Evolutionary conservation across 306 rosid species (phyloP).

Genomic region (Oxytropis ochrocephala): DNA sequence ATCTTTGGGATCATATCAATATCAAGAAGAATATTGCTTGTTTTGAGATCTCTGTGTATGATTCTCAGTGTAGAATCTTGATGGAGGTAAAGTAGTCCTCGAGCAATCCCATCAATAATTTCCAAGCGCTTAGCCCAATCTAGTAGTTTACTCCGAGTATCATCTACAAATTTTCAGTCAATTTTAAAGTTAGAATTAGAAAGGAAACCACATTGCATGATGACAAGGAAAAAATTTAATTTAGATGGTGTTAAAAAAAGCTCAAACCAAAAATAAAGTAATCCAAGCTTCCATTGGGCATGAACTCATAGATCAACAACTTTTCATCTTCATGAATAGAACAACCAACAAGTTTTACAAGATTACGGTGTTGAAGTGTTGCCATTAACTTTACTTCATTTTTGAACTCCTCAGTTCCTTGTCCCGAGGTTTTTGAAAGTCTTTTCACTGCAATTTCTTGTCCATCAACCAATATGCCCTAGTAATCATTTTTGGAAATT

Average conservation of each 20-base stretch:
- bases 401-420: conserved; percentile 1
- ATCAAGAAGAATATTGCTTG: too few relatives aligned
- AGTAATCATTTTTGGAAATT: too few relatives aligned
- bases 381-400: conserved; percentile 18
- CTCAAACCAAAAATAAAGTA: conserved; percentile 12
- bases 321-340: conserved; percentile 8
- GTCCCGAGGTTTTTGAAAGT: neutral
- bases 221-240: neutral
- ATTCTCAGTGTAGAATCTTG: too few relatives aligned
- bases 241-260: neutral
- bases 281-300: conserved; percentile 19
- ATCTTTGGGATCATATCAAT: conserved; percentile 7
- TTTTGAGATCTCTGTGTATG: too few relatives aligned
- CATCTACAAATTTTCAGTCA: neutral
- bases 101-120: too few relatives aligned
- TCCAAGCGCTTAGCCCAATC: neutral
- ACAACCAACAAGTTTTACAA: conserved; percentile 17
- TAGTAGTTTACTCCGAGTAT: neutral
- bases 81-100: too few relatives aligned
- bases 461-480: too few relatives aligned
- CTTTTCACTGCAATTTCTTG: neutral
- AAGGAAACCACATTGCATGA: neutral
- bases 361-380: conserved; percentile 18
- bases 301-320: conserved; percentile 1
- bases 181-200: neutral